These are phyloP conservation scores for Amylostereum chailletii DNA, from an alignment of 1,284 basidiomycete species.

Conservation along the genomic window DNA sequence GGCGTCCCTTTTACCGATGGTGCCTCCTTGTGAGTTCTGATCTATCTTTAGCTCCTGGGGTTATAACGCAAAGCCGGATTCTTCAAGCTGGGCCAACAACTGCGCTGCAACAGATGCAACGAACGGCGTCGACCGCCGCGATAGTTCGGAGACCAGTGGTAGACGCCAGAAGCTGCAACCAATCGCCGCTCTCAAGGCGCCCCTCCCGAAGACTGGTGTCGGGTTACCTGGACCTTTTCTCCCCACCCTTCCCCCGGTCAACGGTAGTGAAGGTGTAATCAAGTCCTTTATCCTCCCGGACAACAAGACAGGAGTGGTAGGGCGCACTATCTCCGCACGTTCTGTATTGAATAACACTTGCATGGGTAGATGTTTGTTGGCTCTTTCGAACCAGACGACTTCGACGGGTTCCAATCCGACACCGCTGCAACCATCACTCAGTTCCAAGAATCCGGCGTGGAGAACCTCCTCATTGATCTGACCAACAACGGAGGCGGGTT, in stretches of 20 bases:
- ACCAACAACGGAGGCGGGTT: conserved; percentile 59
- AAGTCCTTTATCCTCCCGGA: conserved; percentile 51
- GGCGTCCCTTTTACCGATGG: conserved; percentile 43
- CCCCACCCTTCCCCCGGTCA: conserved; percentile 36
- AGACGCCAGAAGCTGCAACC: neutral
- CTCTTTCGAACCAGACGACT: conserved; percentile 38
- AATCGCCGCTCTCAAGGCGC: neutral
- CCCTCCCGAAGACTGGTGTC: conserved; percentile 21
- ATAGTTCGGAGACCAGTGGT: neutral
- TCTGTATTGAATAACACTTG: neutral
- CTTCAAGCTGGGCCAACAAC: conserved; percentile 47
- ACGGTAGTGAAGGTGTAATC: conserved; percentile 44
- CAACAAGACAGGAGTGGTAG: conserved; percentile 50
- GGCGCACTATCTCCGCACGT: conserved; percentile 13
- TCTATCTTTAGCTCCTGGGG: neutral
- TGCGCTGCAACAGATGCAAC: conserved; percentile 45
- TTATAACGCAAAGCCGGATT: neutral
- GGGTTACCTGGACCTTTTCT: conserved; percentile 40
- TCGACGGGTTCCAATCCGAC: conserved; percentile 44
- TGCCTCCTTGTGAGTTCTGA: conserved; percentile 39
- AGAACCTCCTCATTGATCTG: conserved; percentile 46
- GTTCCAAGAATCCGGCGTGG: conserved; percentile 41
- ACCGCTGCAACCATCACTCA: conserved; percentile 34
- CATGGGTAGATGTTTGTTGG: conserved; percentile 49
- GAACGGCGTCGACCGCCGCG: conserved; percentile 39